Evolutionary conservation across 225 moss, liverwort and hornwort genomes (phyloP), one percentile per base, ranked within the genome.

Genomic region (Marchantia polymorpha): DNA sequence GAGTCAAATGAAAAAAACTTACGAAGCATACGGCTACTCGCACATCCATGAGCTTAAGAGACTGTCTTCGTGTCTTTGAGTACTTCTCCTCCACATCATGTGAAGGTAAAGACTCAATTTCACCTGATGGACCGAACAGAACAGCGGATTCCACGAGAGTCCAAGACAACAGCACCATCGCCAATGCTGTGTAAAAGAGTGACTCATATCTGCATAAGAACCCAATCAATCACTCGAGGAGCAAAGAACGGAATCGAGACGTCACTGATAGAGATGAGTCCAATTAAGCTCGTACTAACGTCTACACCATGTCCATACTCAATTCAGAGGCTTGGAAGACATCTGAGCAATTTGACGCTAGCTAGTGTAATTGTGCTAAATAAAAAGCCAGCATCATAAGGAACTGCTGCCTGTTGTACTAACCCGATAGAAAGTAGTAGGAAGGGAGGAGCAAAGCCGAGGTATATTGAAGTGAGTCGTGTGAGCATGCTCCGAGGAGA

Each of bases 371-470:
- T n/a, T n/a, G n/a, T n/a, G n/a, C n/a, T n/a, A 60, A 7, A 23
- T 3, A 6, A 23, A 61, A 17, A 61, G n/a, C 39, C 39, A 39
- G 39, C 5, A 39, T 39, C 3, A 39, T 61, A 23, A 61, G 3
- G 27, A 74, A 20, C 7, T 16, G 51, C 10, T 30, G 47, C 63
- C 8, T 56, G 12, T 70, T 25, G 10, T 15, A 84, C 87, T 6
- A 87, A 97, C 97, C 97, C 97, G 72, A 99, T 99, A 7, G 97
- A 99, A 74, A 99, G 97, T 66, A 99, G 93, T 71, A 99, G 71
- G 83, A 99, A 99, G 65, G 92, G 91, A 6, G 97, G 97, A 17
- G 93, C 82, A 82, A 99, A 99, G 79, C 97, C 97, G 6, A 99
- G 87, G 82, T 91, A 99, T 80, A 99, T 90, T 26, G 97, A 99